A percentile compares a stretch with the other conserved stretches of the same genome.
These are phyloP conservation scores for Pseudozyma thailandica DNA, from an alignment of 1,284 basidiomycete species.

Conservation along the genomic window DNA sequence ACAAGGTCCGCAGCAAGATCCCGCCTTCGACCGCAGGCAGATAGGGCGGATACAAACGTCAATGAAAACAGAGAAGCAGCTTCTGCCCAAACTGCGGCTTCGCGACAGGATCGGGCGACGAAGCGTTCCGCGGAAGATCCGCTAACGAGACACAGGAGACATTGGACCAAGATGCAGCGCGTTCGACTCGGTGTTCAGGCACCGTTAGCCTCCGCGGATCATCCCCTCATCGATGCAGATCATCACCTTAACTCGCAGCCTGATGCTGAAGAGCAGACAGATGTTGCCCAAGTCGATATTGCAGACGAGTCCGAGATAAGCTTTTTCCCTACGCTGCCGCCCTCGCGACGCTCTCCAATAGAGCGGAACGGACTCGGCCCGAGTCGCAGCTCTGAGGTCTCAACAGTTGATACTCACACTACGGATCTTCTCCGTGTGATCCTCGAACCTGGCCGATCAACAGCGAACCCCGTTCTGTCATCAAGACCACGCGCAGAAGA, in stretches of 20 bases:
- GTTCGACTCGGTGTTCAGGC: slow-evolving; percentile 12
- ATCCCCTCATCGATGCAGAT: slow-evolving; percentile 25
- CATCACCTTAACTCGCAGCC: slow-evolving; percentile 30
- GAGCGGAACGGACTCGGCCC: slow-evolving; percentile 1
- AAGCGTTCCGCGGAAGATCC: slow-evolving; percentile 5
- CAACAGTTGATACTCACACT: neutral
- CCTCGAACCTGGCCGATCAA: neutral
- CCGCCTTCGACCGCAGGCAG: no score
- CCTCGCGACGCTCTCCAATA: neutral
- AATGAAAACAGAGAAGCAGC: no score
- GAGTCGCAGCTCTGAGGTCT: neutral
- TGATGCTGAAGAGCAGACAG: slow-evolving; percentile 1
- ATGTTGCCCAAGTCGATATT: neutral
- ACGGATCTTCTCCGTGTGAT: neutral
- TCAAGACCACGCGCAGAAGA: neutral
- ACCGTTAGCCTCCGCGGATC: slow-evolving; percentile 13
- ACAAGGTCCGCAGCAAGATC: no score
- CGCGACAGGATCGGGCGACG: neutral
- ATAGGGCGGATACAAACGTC: no score
- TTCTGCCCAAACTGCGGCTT: neutral
- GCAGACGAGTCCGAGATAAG: slow-evolving; percentile 41
- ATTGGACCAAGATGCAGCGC: slow-evolving; percentile 24
- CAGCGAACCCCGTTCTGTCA: neutral
- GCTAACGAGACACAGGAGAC: slow-evolving; percentile 3
- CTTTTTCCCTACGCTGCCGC: slow-evolving; percentile 37